A percentile compares a stretch with the other conserved stretches of the same genome.
Conservation (phyloP, 2,329 filamentous ascomycete species). For the Venturia aucupariae region DNA sequence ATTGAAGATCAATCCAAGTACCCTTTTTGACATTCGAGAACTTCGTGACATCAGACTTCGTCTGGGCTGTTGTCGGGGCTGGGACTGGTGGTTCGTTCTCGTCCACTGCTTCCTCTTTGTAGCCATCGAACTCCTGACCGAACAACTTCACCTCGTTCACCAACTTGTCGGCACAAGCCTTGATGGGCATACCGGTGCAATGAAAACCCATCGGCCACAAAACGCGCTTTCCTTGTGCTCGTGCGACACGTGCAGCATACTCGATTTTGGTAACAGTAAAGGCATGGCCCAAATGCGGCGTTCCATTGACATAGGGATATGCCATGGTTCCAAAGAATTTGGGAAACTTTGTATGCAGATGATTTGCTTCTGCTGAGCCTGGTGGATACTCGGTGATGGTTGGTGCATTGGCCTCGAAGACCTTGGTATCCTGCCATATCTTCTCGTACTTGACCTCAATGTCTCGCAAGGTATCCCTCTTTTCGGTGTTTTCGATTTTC, state of each 20-base stretch:
- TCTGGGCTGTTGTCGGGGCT: constrained; percentile 52
- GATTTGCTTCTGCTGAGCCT: constrained; percentile 60
- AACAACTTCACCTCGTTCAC: constrained; percentile 83
- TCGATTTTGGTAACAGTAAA: constrained; percentile 92
- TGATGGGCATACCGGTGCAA: constrained; percentile 96
- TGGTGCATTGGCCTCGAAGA: constrained; percentile 84
- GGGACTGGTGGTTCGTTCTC: constrained; percentile 43
- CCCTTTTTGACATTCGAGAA: constrained; percentile 79
- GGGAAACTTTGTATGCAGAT: constrained; percentile 70
- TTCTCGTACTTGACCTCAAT: constrained; percentile 89
- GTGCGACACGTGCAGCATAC: constrained; percentile 75
- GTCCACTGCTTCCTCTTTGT: constrained; percentile 48
- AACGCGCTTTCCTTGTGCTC: constrained; percentile 82
- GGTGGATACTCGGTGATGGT: constrained; percentile 67
- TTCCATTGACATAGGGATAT: constrained; percentile 31
- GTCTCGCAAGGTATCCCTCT: constrained; percentile 70
- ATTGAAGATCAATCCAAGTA: background rate
- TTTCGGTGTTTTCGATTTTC: constrained; percentile 70
- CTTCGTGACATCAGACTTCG: constrained; percentile 78
- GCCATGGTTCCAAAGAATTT: constrained; percentile 66
- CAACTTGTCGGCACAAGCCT: constrained; percentile 93
- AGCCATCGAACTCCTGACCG: constrained; percentile 74
- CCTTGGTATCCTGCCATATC: constrained; percentile 64
- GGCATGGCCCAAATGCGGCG: constrained; percentile 73
- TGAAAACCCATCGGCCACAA: constrained; percentile 93